Evolutionary conservation across 2,329 filamentous ascomycete genomes (phyloP), one percentile per base, ranked within the genome.

Genomic region (Paracamarosporium sp.): DNA sequence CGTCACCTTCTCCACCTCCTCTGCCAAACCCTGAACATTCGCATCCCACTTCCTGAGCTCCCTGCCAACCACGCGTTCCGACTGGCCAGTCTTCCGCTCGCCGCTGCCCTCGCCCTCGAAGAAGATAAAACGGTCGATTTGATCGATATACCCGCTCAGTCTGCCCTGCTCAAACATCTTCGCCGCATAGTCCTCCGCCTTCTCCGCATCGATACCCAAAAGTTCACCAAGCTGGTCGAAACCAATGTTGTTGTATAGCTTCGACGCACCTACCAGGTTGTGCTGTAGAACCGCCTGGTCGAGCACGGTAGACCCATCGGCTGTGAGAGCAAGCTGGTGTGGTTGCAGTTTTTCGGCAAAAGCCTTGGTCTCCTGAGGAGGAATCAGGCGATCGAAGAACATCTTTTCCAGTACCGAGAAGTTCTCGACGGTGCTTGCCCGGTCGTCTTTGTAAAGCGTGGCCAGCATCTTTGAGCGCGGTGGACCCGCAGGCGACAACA

Each of bases 121-220:
- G 80, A 88, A 93, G 58, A 99, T 93, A 11, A 93, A 81, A 13
- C 90, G 85, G 55, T 93, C 91, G 56, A 99, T 93, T 81, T 99
- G 95, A 77, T 99, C 94, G 70, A 99, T 98, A 56, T 90, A 88
- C 7, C 94, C 95, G 3, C 90, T 86, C 50, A 99, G 79, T 30
- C 95, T 88, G 9, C 92, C 93, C 77, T 97, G 93, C 81, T 98
- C 93, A 68, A 99, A 92, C 95, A 99, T 99, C 67, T 88, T 85
- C 4, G 94, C 93, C 12, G 94, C 95, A 53, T 95, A 97, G 57
- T 90, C 88, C 81, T 99, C 95, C 3, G 94, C 94, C 75, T 89
- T 90, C 50, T 91, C 90, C 0, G 86, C 87, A 57, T 91, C 87
- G 4, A 97, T 83, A 0, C 91, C 93, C 13, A 99, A 81, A 35